phyloP scores from a whole-genome alignment of 441 rosid genomes.

The Euphorbia celastroides region DNA sequence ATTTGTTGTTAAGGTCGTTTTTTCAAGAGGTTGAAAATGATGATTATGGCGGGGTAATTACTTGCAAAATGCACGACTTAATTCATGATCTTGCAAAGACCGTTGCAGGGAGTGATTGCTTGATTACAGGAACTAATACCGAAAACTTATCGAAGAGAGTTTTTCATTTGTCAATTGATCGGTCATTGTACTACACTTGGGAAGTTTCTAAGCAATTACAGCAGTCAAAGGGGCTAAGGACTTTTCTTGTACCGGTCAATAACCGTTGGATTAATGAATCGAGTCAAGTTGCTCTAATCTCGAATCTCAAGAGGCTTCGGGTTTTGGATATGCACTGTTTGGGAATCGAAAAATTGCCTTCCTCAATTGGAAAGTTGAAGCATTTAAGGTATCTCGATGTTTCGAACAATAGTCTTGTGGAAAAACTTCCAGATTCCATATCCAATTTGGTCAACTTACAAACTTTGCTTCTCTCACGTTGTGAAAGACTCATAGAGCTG shows the following conservation, averaged over 20 bases:
- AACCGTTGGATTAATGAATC: conserved; percentile 19
- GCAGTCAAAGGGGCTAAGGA: conserved; percentile 13
- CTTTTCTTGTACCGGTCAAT: conserved; percentile 17
- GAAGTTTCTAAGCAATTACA: conserved; percentile 11
- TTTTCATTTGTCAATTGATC: conserved; percentile 18
- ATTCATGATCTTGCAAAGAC: conserved; percentile 20
- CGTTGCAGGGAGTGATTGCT: conserved; percentile 21
- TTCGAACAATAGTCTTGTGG: conserved; percentile 13
- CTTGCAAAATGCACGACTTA: conserved; percentile 25
- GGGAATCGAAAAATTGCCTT: conserved; percentile 16
- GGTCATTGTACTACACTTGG: conserved; percentile 12
- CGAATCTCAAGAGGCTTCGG: conserved; percentile 13
- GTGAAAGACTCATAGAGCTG: conserved; percentile 12
- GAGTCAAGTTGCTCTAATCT: conserved; percentile 4
- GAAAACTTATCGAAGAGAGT: conserved; percentile 11
- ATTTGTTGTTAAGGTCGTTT: conserved; percentile 20
- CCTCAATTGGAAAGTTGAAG: conserved; percentile 16
- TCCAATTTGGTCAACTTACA: conserved; percentile 17
- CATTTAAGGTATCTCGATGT: conserved; percentile 25
- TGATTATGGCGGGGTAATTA: conserved; percentile 7
- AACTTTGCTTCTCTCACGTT: conserved; percentile 13
- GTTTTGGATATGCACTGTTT: conserved; percentile 17
- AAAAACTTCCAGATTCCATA: conserved; percentile 14
- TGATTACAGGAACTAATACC: conserved; percentile 8
- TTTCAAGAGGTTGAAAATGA: conserved; percentile 22